Evolutionary conservation across 768 basidiomycete species (phyloP), one percentile per base, ranked within the genome.

Genomic region (Suillus decipiens): DNA sequence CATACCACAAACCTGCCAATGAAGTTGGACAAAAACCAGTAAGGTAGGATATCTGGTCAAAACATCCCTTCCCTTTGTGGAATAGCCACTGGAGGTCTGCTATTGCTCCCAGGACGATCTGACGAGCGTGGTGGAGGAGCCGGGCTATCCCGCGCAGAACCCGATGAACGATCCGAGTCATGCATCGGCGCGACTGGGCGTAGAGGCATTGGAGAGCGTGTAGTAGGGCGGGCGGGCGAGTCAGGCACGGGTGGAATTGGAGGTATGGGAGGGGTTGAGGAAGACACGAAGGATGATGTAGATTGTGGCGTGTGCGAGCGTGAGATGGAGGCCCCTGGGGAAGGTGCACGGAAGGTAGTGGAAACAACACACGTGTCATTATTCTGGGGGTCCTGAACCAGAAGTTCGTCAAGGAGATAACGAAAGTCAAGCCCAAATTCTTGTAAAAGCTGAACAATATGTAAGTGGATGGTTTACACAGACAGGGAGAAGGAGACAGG

Each of bases 401-500:
- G 80, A 4, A 91, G 78, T n/a, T 83, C 81, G 39, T 93, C 88
- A n/a, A 98, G 80, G n/a, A 96, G 80, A 78, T 90, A 95, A 28
- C 90, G 89, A 73, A 98, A 97, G 77, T 97, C 96, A 41, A 98
- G 86, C 2, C 96, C 96, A 70, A 89, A 94, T 69, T 98, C 96
- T 78, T 94, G 89, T 7, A 98, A 81, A 17, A 96, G 84, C 91
- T 94, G 66, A 17, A 55, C 0, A 24, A 37, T 17, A 24, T 24
- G 50, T 39, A 19, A 41, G 31, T 54, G 62, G 9, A 3, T 24
- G 45, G 67, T 50, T 64, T 59, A 11, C 11, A 37, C 28, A 53
- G 11, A 12, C 41, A 9, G 8, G 19, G 10, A 39, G 24, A 28
- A n/a, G 4, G 36, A 3, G 24, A 33, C 50, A 51, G 31, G 15